Base-by-base conservation (phyloP, 106 monocot genomes). In the Cymbidium sinense region DNA sequence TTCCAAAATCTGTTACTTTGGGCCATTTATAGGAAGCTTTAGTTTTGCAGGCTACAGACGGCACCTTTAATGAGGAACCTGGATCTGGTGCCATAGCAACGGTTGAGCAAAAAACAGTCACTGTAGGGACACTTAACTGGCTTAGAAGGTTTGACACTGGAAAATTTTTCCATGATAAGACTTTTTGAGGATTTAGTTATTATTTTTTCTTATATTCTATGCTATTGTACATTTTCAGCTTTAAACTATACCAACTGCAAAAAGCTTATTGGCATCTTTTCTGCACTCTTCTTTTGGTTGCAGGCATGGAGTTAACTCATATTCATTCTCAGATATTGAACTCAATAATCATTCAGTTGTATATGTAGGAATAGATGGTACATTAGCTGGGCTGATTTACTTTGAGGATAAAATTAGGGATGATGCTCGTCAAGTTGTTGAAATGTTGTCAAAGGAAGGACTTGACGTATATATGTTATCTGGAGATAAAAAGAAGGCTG, bases 371-470 rank as follows among this genome's bases (percentile, higher is more conserved):
- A 83, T 99, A 31, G 92, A 99, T 87, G 82, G 85, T 78, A 61
- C 23, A 76, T 79, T 99, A 79, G 87, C 92, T 77, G 98, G 98
- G 37, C 9, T 86, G 50, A 90, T 99, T 78, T 94, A 88, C 79
- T 83, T 99, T 74, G 94, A 99, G 80, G 98, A 99, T 81, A 92
- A 92, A 84, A 89, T 94, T 30, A 90, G 94, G 78, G 98, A 99
- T 78, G 98, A 99, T 86, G 90, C 98, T 6, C 73, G 65, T 11
- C 84, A 94, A 76, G 92, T 99, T 62, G 85, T 99, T 77, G 81
- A 88, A 70, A 81, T 82, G n/a, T 80, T 99, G 31, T 84, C 87
- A 54, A 87, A 92, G 79, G 88, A 89, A 87, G 98, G 94, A 72
- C 79, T 98, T 74, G 67, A 77, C 34, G 76, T 87, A 43, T 98